These are phyloP conservation scores for Nothophaeocryptopus gaeumannii DNA, from an alignment of 2,329 filamentous ascomycete genomes.

Conservation along the genomic window DNA sequence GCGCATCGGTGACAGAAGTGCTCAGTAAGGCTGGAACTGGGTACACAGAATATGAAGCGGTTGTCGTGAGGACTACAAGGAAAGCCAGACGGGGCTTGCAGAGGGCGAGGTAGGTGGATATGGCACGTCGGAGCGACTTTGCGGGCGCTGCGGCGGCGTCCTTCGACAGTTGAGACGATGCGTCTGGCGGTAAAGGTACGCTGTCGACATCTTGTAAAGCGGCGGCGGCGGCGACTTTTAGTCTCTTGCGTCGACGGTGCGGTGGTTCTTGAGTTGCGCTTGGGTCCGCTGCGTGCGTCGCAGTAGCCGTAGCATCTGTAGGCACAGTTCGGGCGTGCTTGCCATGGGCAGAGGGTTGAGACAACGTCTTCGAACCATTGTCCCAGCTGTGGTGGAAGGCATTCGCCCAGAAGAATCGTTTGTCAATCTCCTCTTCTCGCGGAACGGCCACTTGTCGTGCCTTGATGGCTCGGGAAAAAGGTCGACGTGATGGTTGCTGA, in stretches of 20 bases:
- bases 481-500: constrained; percentile 14
- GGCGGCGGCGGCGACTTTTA: constrained; percentile 29
- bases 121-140: constrained; percentile 59
- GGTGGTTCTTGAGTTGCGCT: constrained; percentile 18
- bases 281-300: too few species aligned
- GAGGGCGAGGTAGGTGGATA: constrained; percentile 82
- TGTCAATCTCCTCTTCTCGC: constrained; percentile 29
- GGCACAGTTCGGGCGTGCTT: too few species aligned
- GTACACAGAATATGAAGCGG: constrained; percentile 87
- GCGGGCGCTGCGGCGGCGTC: constrained; percentile 57
- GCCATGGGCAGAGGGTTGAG: constrained; percentile 1
- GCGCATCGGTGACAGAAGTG: constrained; percentile 63
- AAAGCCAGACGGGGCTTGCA: constrained; percentile 94
- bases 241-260: constrained; percentile 34
- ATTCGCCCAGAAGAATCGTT: constrained; percentile 37
- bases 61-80: constrained; percentile 85
- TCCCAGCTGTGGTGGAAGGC: constrained; percentile 20
- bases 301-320: too few species aligned
- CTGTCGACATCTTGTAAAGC: constrained; percentile 13
- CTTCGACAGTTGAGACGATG: constrained; percentile 58
- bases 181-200: constrained; percentile 53
- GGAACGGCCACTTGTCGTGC: constrained; percentile 24
- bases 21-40: constrained; percentile 83
- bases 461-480: constrained; percentile 20
- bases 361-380: constrained; percentile 7